Evolutionary conservation across 306 rosid genomes (phyloP).

Genomic region (Astragalus glycyphyllos): DNA sequence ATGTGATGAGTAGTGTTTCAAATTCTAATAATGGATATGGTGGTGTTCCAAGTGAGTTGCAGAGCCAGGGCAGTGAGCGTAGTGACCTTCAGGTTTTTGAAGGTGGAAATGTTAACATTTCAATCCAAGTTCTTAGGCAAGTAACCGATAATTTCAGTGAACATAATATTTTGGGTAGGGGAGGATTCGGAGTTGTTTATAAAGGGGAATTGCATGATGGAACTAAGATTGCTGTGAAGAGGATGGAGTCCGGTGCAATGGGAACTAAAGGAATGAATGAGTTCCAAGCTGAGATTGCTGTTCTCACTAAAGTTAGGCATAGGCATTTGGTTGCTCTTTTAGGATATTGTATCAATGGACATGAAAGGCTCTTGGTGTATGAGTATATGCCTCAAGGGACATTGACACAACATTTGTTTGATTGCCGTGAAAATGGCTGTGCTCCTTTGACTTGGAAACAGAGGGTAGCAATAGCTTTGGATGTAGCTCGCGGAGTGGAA

Average conservation of each 20-base stretch:
- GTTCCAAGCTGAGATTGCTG: slow-evolving; percentile 90
- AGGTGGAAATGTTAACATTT: slow-evolving; percentile 64
- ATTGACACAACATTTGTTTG: slow-evolving; percentile 78
- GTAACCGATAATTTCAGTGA: slow-evolving; percentile 78
- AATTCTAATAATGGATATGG: slow-evolving; percentile 67
- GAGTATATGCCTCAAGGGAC: slow-evolving; percentile 96
- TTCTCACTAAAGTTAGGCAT: slow-evolving; percentile 85
- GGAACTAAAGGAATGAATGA: slow-evolving; percentile 82
- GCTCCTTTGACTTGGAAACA: slow-evolving; percentile 84
- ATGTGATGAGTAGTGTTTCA: slow-evolving; percentile 51
- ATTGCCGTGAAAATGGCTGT: slow-evolving; percentile 60
- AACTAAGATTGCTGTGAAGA: slow-evolving; percentile 86
- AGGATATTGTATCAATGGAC: slow-evolving; percentile 83
- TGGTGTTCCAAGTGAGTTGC: slow-evolving; percentile 71
- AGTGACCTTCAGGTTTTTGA: slow-evolving; percentile 61
- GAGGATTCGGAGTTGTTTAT: slow-evolving; percentile 94
- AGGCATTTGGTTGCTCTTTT: slow-evolving; percentile 90
- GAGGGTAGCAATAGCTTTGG: slow-evolving; percentile 84
- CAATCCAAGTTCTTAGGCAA: slow-evolving; percentile 76
- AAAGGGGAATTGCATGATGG: slow-evolving; percentile 87
- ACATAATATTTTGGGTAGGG: slow-evolving; percentile 80
- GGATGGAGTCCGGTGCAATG: slow-evolving; percentile 80
- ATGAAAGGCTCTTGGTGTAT: slow-evolving; percentile 84
- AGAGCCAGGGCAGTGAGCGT: slow-evolving; percentile 73
- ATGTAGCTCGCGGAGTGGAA: slow-evolving; percentile 91